phyloP scores from a whole-genome alignment of 2,329 filamentous ascomycete species.

The Gnomoniopsis sp. region DNA sequence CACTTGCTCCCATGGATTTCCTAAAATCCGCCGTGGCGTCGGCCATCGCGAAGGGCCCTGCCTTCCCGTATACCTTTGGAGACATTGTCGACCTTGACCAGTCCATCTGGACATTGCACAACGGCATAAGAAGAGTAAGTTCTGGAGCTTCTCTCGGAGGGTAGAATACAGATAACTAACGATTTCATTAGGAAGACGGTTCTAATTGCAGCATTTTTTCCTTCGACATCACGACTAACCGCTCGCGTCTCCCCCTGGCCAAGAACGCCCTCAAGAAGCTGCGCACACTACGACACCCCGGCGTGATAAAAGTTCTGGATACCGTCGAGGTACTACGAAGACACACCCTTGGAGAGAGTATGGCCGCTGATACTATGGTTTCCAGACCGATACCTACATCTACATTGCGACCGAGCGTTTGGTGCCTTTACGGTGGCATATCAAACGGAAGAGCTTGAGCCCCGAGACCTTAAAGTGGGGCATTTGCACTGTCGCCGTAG shows the following conservation, averaged over 20 bases:
- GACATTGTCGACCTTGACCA: slow-evolving; percentile 89
- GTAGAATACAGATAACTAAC: slow-evolving; percentile 1
- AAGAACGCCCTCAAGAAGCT: slow-evolving; percentile 93
- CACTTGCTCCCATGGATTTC: slow-evolving; percentile 72
- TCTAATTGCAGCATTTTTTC: slow-evolving; percentile 96
- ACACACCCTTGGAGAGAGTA: slow-evolving; percentile 16
- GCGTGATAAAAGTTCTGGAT: slow-evolving; percentile 90
- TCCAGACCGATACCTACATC: slow-evolving; percentile 84
- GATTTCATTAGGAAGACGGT: slow-evolving; percentile 71
- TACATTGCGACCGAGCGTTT: slow-evolving; percentile 95
- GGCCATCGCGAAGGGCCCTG: slow-evolving; percentile 89
- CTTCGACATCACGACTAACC: slow-evolving; percentile 83
- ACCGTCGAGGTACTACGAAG: slow-evolving; percentile 72
- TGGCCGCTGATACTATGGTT: slow-evolving; percentile 7
- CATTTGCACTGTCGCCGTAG: slow-evolving; percentile 76
- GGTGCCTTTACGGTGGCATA: slow-evolving; percentile 82
- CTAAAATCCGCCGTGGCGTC: slow-evolving; percentile 96
- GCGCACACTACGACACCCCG: slow-evolving; percentile 87
- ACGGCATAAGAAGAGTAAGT: slow-evolving; percentile 83
- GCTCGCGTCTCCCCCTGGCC: slow-evolving; percentile 77
- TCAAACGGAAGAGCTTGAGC: slow-evolving; percentile 80
- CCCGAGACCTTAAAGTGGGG: slow-evolving; percentile 98
- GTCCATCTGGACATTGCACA: slow-evolving; percentile 95
- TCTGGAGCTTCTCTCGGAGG: neutral
- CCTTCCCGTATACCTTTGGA: slow-evolving; percentile 89